Evolutionary conservation across 257 asterid species (phyloP).

Genomic region (Thymus mandschuricus): DNA sequence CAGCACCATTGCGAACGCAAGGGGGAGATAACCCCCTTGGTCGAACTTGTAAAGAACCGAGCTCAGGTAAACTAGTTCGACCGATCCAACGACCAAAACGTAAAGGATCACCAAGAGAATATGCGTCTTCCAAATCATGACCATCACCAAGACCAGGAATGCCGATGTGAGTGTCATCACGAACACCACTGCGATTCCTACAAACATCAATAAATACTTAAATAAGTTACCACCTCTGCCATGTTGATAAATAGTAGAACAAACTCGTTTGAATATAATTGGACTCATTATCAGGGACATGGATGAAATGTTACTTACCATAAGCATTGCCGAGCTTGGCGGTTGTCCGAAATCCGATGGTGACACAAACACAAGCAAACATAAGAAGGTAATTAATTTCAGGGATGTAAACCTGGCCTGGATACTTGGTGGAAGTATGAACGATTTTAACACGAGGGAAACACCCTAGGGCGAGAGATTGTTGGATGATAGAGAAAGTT

Average conservation of each 20-base stretch:
- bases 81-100: constrained; percentile 36
- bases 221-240: too few relatives aligned
- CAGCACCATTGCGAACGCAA: constrained; percentile 45
- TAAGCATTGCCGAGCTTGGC: constrained; percentile 57
- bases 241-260: too few relatives aligned
- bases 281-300: too few relatives aligned
- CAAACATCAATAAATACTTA: not conserved
- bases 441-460: constrained; percentile 28
- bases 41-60: constrained; percentile 58
- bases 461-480: constrained; percentile 61
- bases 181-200: constrained; percentile 65
- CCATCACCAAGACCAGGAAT: constrained; percentile 53
- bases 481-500: constrained; percentile 59
- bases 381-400: too few relatives aligned
- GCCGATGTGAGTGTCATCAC: constrained; percentile 62
- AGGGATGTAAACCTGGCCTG: too few relatives aligned
- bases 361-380: constrained; percentile 47
- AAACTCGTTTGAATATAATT: too few relatives aligned
- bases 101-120: constrained; percentile 39
- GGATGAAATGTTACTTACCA: constrained; percentile 35
- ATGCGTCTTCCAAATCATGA: constrained; percentile 68
- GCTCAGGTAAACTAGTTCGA: constrained; percentile 51
- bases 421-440: too few relatives aligned
- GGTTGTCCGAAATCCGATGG: constrained; percentile 50
- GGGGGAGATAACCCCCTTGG: constrained; percentile 61